These are phyloP conservation scores for Ophiostoma ips DNA, from an alignment of 2,329 filamentous ascomycete genomes.

Conservation along the genomic window DNA sequence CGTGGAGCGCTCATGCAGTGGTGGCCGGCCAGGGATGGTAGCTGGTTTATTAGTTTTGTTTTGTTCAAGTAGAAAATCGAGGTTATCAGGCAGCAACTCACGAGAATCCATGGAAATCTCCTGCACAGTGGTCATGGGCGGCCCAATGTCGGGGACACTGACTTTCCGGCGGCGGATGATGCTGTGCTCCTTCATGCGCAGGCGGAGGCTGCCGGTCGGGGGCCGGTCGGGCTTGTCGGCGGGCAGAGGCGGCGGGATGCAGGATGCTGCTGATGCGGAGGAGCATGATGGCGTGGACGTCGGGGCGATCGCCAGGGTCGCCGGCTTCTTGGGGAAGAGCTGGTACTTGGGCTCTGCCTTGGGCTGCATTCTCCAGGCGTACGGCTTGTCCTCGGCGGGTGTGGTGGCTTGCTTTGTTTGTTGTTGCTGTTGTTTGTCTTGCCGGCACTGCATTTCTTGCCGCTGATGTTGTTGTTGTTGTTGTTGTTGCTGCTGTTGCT, in stretches of 20 bases:
- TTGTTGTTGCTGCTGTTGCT: background rate
- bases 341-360: constrained; percentile 46
- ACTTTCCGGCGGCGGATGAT: constrained; percentile 46
- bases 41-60: constrained; percentile 28
- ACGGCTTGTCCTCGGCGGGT: constrained; percentile 31
- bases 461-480: background rate
- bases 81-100: constrained; percentile 26
- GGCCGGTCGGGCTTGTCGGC: background rate
- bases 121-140: constrained; percentile 55
- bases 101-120: constrained; percentile 57
- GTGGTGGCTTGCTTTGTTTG: background rate
- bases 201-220: constrained; percentile 22
- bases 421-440: constrained; percentile 7
- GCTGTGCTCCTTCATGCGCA: constrained; percentile 42
- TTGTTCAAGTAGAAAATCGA: background rate
- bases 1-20: constrained; percentile 49
- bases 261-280: background rate
- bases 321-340: constrained; percentile 38
- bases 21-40: constrained; percentile 51
- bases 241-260: background rate
- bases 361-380: constrained; percentile 42
- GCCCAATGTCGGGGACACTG: constrained; percentile 49
- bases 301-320: background rate
- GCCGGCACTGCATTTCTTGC: constrained; percentile 9
- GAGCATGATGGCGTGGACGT: background rate